Conservation (phyloP, 2,329 filamentous ascomycete species). For the Fusarium coffeatum region DNA sequence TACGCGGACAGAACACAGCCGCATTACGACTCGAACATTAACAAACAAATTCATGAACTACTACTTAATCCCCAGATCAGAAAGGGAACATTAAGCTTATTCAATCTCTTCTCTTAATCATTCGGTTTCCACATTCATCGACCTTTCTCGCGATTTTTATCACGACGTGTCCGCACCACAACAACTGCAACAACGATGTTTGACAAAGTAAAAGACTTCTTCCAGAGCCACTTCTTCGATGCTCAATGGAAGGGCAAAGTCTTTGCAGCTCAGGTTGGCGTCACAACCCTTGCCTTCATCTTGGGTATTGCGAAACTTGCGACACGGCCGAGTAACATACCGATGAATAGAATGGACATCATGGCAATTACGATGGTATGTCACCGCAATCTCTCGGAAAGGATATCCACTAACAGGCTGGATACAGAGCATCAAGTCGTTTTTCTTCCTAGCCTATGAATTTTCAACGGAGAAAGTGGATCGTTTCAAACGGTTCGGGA, state of each 20-base stretch:
- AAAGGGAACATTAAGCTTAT: not conserved
- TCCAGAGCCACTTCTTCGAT: constrained; percentile 28
- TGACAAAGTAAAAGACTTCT: constrained; percentile 9
- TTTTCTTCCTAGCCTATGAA: constrained; percentile 32
- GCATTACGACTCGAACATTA: not conserved
- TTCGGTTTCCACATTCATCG: accelerated
- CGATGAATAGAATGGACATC: constrained; percentile 28
- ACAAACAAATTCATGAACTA: not conserved
- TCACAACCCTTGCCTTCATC: constrained; percentile 3
- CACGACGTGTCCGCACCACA: not conserved
- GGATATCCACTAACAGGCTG: accelerated
- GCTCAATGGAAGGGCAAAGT: constrained; percentile 27
- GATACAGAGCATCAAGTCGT: constrained; percentile 12
- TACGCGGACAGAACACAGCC: not conserved
- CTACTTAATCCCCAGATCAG: not conserved
- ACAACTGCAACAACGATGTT: not conserved
- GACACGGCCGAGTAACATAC: constrained; percentile 23
- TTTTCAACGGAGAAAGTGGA: constrained; percentile 45
- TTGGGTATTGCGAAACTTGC: constrained; percentile 26
- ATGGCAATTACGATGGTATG: constrained; percentile 38
- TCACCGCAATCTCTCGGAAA: not conserved
- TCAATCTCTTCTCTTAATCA: no score
- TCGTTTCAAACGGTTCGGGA: constrained; percentile 33
- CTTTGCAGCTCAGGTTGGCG: not conserved
- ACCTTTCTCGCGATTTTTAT: accelerated